Base-by-base conservation (phyloP, 345 rosid genomes). In the Syzygium grande region DNA sequence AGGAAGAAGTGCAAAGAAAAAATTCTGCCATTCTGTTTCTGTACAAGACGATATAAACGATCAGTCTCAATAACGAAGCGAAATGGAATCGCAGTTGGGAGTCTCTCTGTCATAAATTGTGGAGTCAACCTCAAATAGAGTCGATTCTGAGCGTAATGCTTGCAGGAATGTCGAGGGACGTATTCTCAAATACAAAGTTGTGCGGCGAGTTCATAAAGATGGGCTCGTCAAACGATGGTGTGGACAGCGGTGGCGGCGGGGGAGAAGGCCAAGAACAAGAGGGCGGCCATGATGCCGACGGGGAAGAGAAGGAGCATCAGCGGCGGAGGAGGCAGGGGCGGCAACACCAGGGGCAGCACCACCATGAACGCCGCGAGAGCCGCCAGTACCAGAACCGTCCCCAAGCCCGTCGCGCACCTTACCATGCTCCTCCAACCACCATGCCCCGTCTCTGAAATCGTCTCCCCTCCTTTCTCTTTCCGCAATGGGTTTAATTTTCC, bases 271-370 rank as follows among this genome's bases (percentile, higher is more conserved):
- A 95, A 87, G 91, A 95, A 87, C 92, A 94, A 73, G 25, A 95
- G 93, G 87, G 97, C 94, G 51, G 93, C 94, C 96, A 95, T 92
- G 53, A 95, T 89, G 54, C 96, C 96, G 11, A 94, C 89, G 0
- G 97, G 97, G 43, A 95, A 95, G 86, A 94, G 89, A 51, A 95
- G 90, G 38, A 95, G 92, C 86, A 92, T 41, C 87, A 92, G 30
- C 8, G 96, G 96, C 11, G 95, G 97, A 9, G 97, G 97, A 73
- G 97, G 97, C 51, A 95, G 86, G 23, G 97, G 96, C 52, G 97
- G 97, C 85, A 95, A 84, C 58, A 94, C n/a, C 90, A 95, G 89
- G 11, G 97, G 96, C 88, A 93, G 86, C 84, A 93, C 88, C 92
- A 88, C 90, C 94, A 95, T 90, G 13, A 94, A 92, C 27, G 87